Base-by-base conservation (phyloP, 2,329 filamentous ascomycete species). In the Fusarium nurragi region DNA sequence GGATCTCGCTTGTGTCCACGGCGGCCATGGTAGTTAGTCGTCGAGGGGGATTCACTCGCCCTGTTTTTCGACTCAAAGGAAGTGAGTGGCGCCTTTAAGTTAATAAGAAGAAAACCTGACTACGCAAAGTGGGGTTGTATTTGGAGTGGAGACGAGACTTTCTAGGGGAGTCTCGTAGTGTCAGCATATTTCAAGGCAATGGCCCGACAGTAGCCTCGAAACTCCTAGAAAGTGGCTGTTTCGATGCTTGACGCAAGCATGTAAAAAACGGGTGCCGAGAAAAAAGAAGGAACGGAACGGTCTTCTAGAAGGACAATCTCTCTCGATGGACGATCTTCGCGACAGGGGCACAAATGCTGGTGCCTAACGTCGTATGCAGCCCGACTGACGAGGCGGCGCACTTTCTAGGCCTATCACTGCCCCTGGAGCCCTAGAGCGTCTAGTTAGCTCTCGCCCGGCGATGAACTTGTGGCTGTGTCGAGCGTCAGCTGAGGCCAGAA, bases 1-100 rank as follows among this genome's bases (percentile, higher is more conserved):
- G 83, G 69, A 92, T 91, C 25, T 71, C 57, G 43, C 54, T 64
- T 25, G 75, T 74, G 36, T 68, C 60, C 9, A 48, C 28, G 40
- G 50, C 38, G 23, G 47, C 53, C 68, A 70, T 68, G 37, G 6
- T 60, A n/a, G n/a, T n/a, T n/a, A n/a, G 40, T 46, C 13, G 5
- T 7, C 39, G 38, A 8, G 37, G 18, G 36, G n/a, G 19, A 57
- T 38, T 37, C 16, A 8, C 18, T 16, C 13, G 18, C 26, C 18
- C 11, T 16, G 14, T 4, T 16, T 6, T 30, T 22, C 14, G 4
- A 21, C 9, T 21, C 7, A 26, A 25, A 21, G 14, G 32, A 26
- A 26, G 10, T 25, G 36, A 46, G 26, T 32, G 40, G 36, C 57
- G 11, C 25, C 26, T 5, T 21, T n/a, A 4, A 16, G 18, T 32